Conservation (phyloP, 495 filamentous ascomycete species). For the Penicillium lagena region DNA sequence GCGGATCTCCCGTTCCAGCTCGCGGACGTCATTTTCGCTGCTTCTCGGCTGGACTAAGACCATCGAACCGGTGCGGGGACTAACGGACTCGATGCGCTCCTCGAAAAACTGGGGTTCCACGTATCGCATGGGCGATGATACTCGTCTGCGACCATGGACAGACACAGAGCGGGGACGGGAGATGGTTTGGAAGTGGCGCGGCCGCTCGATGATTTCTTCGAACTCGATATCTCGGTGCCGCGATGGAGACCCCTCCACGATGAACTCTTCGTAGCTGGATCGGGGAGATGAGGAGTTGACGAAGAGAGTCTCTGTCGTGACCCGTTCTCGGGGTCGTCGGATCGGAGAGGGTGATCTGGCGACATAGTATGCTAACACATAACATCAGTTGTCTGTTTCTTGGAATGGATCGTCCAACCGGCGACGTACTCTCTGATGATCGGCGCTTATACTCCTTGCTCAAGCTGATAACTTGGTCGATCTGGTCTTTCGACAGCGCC, state of each 20-base stretch:
- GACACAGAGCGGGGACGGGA: constrained; percentile 35
- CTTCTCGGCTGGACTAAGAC: constrained; percentile 47
- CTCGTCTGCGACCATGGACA: constrained; percentile 28
- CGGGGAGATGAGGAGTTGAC: constrained; percentile 21
- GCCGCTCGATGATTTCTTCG: constrained; percentile 17
- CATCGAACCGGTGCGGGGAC: constrained; percentile 45
- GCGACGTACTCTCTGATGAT: constrained; percentile 23
- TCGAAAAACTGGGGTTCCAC: constrained; percentile 25
- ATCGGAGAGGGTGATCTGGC: constrained; percentile 15
- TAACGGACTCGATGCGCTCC: constrained; percentile 38
- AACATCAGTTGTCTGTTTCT: not conserved
- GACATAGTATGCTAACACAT: too few relatives aligned
- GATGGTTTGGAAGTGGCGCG: constrained; percentile 7
- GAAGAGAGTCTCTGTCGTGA: constrained; percentile 22
- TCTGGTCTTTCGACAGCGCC: constrained; percentile 81
- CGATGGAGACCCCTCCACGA: constrained; percentile 25
- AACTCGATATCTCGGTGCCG: constrained; percentile 20
- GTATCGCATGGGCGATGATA: constrained; percentile 23
- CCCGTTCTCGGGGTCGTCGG: constrained; percentile 18
- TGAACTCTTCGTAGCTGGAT: constrained; percentile 20
- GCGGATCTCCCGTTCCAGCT: constrained; percentile 46
- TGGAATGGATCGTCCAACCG: not conserved
- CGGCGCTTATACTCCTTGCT: constrained; percentile 58
- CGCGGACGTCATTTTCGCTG: constrained; percentile 47
- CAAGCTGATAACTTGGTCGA: constrained; percentile 77